Evolutionary conservation across 257 asterid genomes (phyloP).

Genomic region (Solanum arcanum): DNA sequence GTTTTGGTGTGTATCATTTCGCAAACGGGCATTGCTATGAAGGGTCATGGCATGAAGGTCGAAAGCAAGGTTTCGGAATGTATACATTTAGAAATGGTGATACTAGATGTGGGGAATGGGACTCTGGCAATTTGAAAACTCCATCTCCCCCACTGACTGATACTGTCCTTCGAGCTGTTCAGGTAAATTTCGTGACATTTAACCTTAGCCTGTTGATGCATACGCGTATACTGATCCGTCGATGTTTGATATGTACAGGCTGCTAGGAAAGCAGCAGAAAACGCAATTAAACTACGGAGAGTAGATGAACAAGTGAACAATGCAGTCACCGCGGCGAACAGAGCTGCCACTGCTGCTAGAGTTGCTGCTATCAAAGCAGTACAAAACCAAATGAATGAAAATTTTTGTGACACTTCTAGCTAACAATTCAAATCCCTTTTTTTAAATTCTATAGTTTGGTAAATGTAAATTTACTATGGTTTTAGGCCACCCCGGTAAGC

Average conservation of each 20-base stretch:
- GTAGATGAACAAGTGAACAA: conserved; percentile 77
- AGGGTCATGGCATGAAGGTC: conserved; percentile 95
- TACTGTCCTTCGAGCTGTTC: conserved; percentile 48
- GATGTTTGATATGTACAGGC: conserved; percentile 31
- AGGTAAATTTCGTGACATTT: conserved; percentile 17
- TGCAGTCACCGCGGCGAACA: conserved; percentile 52
- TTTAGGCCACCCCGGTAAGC: conserved; percentile 21
- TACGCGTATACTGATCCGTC: not conserved
- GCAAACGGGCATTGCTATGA: conserved; percentile 75
- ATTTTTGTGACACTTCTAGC: conserved; percentile 31
- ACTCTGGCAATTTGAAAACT: conserved; percentile 38
- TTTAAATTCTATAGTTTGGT: not conserved
- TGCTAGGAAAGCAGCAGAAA: conserved; percentile 64
- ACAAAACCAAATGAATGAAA: conserved; percentile 36
- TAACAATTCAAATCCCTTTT: not conserved
- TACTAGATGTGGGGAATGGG: conserved; percentile 70
- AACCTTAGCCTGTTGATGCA: not conserved
- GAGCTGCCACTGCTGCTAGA: conserved; percentile 58
- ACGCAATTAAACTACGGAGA: conserved; percentile 28
- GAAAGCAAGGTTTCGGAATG: conserved; percentile 71
- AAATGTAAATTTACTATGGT: conserved; percentile 14
- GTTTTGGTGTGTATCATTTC: conserved; percentile 28
- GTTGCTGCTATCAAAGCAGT: conserved; percentile 56
- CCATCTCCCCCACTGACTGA: conserved; percentile 27
- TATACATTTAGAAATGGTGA: conserved; percentile 59